phyloP scores from a whole-genome alignment of 129 eudicot genomes.

The Chrysanthemum lavandulifolium region DNA sequence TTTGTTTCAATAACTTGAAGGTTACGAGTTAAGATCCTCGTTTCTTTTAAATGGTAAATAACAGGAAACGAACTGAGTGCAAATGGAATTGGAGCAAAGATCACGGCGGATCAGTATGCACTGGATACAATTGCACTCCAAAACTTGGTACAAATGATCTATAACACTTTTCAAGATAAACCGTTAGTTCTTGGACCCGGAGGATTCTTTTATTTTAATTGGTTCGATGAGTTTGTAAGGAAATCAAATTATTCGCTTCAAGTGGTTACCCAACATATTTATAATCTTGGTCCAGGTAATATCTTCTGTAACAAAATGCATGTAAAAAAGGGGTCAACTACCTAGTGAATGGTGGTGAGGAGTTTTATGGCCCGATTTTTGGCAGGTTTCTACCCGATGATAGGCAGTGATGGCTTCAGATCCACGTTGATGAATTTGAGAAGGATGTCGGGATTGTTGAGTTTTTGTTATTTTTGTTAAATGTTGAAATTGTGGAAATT shows the following conservation, averaged over 20 bases:
- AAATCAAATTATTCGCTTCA: conserved; percentile 61
- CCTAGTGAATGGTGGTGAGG: too few relatives aligned
- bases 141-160: conserved; percentile 48
- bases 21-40: not conserved
- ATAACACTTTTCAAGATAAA: conserved; percentile 36
- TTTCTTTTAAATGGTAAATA: not conserved
- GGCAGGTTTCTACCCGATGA: too few relatives aligned
- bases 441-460: too few relatives aligned
- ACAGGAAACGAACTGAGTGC: conserved; percentile 85
- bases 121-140: conserved; percentile 45
- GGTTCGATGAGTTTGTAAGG: conserved; percentile 49
- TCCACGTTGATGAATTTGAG: too few relatives aligned
- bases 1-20: not conserved
- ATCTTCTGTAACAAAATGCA: conserved; percentile 16
- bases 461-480: too few relatives aligned
- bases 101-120: conserved; percentile 63
- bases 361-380: too few relatives aligned
- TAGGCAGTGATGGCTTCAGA: too few relatives aligned
- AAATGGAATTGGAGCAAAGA: conserved; percentile 54
- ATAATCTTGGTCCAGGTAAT: conserved; percentile 86
- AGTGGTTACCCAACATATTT: conserved; percentile 70
- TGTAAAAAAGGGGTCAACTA: too few relatives aligned
- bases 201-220: conserved; percentile 65
- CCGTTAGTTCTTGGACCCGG: conserved; percentile 83
- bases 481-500: too few relatives aligned